These are phyloP conservation scores for Jackrogersella minutella DNA, from an alignment of 495 filamentous ascomycete genomes.

Conservation along the genomic window DNA sequence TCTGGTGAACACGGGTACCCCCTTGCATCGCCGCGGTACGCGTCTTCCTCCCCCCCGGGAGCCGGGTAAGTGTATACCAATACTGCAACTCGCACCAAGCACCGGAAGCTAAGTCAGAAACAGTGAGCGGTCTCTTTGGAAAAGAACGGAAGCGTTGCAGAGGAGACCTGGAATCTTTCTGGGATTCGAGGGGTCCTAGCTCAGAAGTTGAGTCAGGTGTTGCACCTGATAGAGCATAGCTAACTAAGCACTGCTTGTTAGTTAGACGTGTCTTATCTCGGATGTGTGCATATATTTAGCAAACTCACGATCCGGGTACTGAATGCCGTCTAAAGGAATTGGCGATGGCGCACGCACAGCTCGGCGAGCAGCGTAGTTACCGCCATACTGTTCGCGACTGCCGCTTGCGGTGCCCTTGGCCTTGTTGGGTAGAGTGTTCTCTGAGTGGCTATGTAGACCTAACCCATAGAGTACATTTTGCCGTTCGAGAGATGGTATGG, in stretches of 20 bases:
- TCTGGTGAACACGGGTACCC: constrained; percentile 80
- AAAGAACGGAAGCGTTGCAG: constrained; percentile 77
- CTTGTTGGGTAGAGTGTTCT: not conserved
- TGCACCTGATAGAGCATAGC: constrained; percentile 50
- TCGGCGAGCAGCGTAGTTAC: constrained; percentile 20
- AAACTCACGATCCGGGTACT: constrained; percentile 60
- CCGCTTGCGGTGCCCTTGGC: not conserved
- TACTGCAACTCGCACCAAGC: constrained; percentile 98
- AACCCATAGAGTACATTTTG: not conserved
- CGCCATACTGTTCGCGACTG: not conserved
- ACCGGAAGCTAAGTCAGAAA: constrained; percentile 86
- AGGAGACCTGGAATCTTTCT: constrained; percentile 51
- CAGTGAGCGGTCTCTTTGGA: constrained; percentile 82
- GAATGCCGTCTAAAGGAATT: constrained; percentile 34
- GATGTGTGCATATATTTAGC: not conserved
- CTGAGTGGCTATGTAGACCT: not conserved
- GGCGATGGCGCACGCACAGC: not conserved
- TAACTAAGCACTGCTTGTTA: constrained; percentile 73
- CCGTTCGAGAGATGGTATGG: not conserved
- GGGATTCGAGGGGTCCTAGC: not conserved
- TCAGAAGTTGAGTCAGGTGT: constrained; percentile 10
- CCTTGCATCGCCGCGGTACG: constrained; percentile 82
- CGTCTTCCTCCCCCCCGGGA: constrained; percentile 71
- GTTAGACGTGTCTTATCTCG: constrained; percentile 55
- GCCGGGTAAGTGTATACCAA: constrained; percentile 79